Conservation (phyloP, 2,329 filamentous ascomycete species). For the Penicillium sp. region DNA sequence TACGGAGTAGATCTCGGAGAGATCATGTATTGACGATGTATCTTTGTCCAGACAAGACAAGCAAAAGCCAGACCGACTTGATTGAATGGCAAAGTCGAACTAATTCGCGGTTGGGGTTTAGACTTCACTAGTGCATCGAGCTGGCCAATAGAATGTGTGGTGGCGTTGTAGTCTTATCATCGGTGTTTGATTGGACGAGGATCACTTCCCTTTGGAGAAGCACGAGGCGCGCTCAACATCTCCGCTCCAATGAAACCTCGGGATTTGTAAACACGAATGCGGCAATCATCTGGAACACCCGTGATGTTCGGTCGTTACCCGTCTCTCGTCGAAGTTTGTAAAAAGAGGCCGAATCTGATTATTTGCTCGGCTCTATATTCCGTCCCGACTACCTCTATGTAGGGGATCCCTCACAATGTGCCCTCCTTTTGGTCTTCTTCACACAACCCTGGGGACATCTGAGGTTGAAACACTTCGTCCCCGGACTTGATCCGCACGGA, state of each 20-base stretch:
- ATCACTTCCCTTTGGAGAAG: background rate
- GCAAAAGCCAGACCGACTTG: background rate
- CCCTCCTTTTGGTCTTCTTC: no score
- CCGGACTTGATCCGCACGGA: background rate
- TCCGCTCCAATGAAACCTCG: background rate
- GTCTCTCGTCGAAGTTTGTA: background rate
- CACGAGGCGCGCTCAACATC: background rate
- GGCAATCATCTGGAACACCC: constrained; percentile 10
- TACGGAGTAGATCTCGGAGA: background rate
- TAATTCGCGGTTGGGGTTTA: background rate
- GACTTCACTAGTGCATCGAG: constrained; percentile 10
- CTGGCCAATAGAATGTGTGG: constrained; percentile 11
- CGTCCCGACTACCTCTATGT: no score
- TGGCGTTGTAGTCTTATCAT: constrained; percentile 22
- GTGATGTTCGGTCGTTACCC: background rate
- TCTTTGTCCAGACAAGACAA: background rate
- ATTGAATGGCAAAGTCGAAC: background rate
- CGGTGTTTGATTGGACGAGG: constrained; percentile 7
- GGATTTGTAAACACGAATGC: constrained; percentile 1
- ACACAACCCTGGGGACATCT: no score
- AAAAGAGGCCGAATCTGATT: no score
- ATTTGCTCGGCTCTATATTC: background rate
- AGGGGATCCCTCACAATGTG: no score
- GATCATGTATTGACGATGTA: background rate
- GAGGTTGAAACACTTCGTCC: background rate